phyloP scores from a whole-genome alignment of 78 protist species.

The Dictyostelium brefeldianum region DNA sequence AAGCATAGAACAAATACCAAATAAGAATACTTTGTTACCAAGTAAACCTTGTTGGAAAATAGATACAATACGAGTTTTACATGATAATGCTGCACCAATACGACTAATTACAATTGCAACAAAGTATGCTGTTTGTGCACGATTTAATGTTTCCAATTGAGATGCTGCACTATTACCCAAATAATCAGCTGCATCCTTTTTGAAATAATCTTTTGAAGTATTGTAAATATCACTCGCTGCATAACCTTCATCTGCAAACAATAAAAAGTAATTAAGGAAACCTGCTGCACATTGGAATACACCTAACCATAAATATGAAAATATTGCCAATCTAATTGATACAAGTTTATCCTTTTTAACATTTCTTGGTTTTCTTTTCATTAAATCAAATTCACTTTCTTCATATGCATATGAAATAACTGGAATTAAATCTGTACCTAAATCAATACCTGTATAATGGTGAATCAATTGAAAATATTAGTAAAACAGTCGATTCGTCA shows the following conservation, averaged over 20 bases:
- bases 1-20: conserved; percentile 88
- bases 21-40: conserved; percentile 85
- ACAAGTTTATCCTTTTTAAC: conserved; percentile 89
- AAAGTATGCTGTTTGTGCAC: conserved; percentile 92
- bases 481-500: too few relatives aligned
- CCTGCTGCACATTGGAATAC: conserved; percentile 90
- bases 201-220: conserved; percentile 15
- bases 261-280: conserved; percentile 79
- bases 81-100: conserved; percentile 91
- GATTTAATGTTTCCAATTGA: conserved; percentile 25
- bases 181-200: background rate
- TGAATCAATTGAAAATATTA: too few relatives aligned
- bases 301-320: conserved; percentile 92
- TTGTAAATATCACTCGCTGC: conserved; percentile 28
- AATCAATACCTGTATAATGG: conserved; percentile 88
- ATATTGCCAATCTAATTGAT: conserved; percentile 70
- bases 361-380: conserved; percentile 95
- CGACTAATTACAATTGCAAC: conserved; percentile 88
- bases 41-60: conserved; percentile 87
- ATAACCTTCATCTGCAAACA: conserved; percentile 80
- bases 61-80: conserved; percentile 93
- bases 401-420: conserved; percentile 96
- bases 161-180: background rate
- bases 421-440: conserved; percentile 97
- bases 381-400: conserved; percentile 92